A percentile compares a stretch with the other conserved stretches of the same genome.
Evolutionary conservation across 2,329 filamentous ascomycete genomes (phyloP).

Genomic region (Fusarium armeniacum): DNA sequence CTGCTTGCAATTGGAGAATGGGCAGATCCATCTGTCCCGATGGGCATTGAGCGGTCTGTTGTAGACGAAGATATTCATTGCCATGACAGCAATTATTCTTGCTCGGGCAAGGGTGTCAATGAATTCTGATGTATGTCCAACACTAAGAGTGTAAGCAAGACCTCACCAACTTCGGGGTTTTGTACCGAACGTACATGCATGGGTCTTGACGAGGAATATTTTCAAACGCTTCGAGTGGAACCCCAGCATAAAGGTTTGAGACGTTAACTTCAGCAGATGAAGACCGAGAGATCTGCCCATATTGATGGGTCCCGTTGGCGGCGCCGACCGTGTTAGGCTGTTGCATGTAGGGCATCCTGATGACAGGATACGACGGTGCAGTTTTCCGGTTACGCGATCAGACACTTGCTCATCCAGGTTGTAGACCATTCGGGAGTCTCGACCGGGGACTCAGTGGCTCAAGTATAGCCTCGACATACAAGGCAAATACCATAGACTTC

Average conservation of each 20-base stretch:
- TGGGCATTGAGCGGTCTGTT: accelerated
- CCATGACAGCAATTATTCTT: not conserved
- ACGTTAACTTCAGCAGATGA: accelerated
- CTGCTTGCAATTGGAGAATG: not conserved
- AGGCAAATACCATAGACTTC: accelerated
- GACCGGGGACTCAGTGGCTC: accelerated
- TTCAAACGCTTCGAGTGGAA: not conserved
- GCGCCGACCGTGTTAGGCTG: accelerated
- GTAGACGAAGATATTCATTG: not conserved
- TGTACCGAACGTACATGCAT: not conserved
- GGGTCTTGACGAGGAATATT: not conserved
- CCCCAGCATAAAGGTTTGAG: accelerated
- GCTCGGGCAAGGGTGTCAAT: not conserved
- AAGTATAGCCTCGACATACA: not conserved
- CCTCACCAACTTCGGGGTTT: accelerated
- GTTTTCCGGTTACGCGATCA: not conserved
- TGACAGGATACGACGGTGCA: accelerated
- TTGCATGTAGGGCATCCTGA: not conserved
- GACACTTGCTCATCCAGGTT: accelerated
- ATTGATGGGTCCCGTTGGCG: accelerated
- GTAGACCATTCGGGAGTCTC: accelerated
- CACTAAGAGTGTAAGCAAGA: accelerated
- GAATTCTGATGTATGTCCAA: accelerated
- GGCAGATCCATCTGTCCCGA: not conserved
- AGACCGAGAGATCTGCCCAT: accelerated